Evolutionary conservation across 2,329 filamentous ascomycete genomes (phyloP).

Genomic region (Colletotrichum magnum): DNA sequence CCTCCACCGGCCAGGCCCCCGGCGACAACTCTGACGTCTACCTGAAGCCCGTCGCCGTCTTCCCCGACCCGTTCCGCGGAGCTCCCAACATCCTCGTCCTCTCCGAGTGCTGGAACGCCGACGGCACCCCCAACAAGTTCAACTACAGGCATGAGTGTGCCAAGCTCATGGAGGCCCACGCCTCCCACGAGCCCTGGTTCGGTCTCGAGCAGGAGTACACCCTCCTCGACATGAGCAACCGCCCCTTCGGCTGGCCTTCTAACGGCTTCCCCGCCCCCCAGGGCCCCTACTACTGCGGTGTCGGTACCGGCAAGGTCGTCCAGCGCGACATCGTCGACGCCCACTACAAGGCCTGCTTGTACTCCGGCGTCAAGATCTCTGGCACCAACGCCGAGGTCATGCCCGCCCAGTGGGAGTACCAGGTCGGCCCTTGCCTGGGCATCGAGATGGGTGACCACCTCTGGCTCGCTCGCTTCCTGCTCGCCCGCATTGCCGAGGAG

Average conservation of each 20-base stretch:
- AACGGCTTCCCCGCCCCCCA: constrained; percentile 92
- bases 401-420: constrained; percentile 98
- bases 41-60: constrained; percentile 90
- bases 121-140: constrained; percentile 97
- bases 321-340: constrained; percentile 98
- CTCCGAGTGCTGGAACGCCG: constrained; percentile 92
- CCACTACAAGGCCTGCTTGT: constrained; percentile 80
- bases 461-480: constrained; percentile 87
- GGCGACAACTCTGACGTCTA: constrained; percentile 98
- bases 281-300: constrained; percentile 92
- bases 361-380: constrained; percentile 91
- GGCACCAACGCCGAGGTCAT: constrained; percentile 99
- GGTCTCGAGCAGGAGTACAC: constrained; percentile 91
- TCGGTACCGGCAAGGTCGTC: constrained; percentile 96
- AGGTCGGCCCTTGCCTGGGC: constrained; percentile 90
- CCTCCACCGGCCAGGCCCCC: constrained; percentile 91
- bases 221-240: constrained; percentile 85
- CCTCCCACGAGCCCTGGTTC: constrained; percentile 92
- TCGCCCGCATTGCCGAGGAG: constrained; percentile 92
- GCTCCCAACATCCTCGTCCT: constrained; percentile 95
- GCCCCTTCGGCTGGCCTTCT: constrained; percentile 85
- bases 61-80: constrained; percentile 91
- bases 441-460: constrained; percentile 97
- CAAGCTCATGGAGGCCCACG: constrained; percentile 91
- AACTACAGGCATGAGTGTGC: constrained; percentile 95